Base-by-base conservation (phyloP, 1,284 basidiomycete genomes). In the Ganoderma sinense region DNA sequence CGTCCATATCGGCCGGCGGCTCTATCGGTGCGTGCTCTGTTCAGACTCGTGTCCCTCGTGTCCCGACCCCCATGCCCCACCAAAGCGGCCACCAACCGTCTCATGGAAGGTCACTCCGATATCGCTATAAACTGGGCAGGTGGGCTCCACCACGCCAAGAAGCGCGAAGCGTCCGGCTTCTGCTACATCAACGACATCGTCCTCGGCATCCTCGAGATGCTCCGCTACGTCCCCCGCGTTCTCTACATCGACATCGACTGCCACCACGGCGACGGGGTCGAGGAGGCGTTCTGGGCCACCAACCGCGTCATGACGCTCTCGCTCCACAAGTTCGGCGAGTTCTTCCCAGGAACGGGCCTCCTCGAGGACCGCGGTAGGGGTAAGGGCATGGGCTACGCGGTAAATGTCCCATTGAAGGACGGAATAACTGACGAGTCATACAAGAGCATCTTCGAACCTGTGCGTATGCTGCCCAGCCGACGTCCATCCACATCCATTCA, bases 211-310 rank as follows among this genome's bases (percentile, higher is more conserved):
- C n/a, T n/a, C n/a, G n/a, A n/a, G n/a, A n/a, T n/a, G n/a, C n/a
- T n/a, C n/a, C n/a, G n/a, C n/a, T n/a, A 84, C 62, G 91, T 89
- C 77, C 89, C 94, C 0, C 93, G 98, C 67, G 97, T 99, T 2
- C 85, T 99, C 31, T 99, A 99, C 82, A 94, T 99, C 79, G 97
- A 99, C 81, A 97, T 99, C 68, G 97, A 99, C 81, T 96, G 97
- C 68, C 97, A 99, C 80, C 97, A 99, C 77, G 97, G 97, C 10
- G 98, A 99, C 78, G 98, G 97, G 23, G 97, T 99, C 43, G 97
- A 99, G 78, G 97, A 99, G 80, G 98, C 97, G 0, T 99, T 99
- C 84, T 99, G 98, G 81, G 97, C 95, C 29, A 98, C 96, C 4
- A 94, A 99, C 80, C 87, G 97, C 64, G 97, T 99, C 75, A 96